Evolutionary conservation across 2,329 filamentous ascomycete genomes (phyloP), one percentile per base, ranked within the genome.

Genomic region (Fulvia fulva): DNA sequence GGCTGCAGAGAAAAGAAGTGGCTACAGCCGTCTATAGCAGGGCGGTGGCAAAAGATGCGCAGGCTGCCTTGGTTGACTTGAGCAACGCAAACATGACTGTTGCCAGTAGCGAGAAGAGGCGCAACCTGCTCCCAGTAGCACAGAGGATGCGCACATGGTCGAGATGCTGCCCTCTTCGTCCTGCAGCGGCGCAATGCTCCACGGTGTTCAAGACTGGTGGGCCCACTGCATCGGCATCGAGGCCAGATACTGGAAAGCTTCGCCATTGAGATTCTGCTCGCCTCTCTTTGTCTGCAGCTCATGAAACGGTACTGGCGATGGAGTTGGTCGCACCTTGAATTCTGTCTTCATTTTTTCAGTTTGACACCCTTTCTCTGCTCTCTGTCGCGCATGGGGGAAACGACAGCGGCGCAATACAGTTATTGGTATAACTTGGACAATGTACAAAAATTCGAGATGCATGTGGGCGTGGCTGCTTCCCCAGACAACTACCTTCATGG

Each of bases 261-360:
- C 34, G 34, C 14, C 16, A 5, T 41, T n/a, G 9, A 19, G 37
- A 41, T 14, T n/a, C 16, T 7, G 16, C 8, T 41, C 1, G 37
- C 37, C 16, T 16, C 37, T 41, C n/a, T 41, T 16, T 19, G 16
- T 41, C 37, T 41, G 37, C 37, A 41, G 16, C 16, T 7, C 37
- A 3, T n/a, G n/a, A n/a, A 4, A 7, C 3, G 37, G 14, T 7
- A 2, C 7, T n/a, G 3, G 16, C 5, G 37, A 47, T 14, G 44
- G 19, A 19, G 7, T 8, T 23, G 19, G 21, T 58, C 75, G 63
- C 77, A 95, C 93, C 86, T 94, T 95, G 77, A 97, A 99, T 78
- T 97, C 93, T 67, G 92, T 97, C 89, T 97, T 99, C 94, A 99
- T 99, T 61, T 63, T 81, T 58, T 26, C n/a, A 34, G n/a, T 56